phyloP scores from a whole-genome alignment of 116 monocot species.

The Trichopus zeylanicus region DNA sequence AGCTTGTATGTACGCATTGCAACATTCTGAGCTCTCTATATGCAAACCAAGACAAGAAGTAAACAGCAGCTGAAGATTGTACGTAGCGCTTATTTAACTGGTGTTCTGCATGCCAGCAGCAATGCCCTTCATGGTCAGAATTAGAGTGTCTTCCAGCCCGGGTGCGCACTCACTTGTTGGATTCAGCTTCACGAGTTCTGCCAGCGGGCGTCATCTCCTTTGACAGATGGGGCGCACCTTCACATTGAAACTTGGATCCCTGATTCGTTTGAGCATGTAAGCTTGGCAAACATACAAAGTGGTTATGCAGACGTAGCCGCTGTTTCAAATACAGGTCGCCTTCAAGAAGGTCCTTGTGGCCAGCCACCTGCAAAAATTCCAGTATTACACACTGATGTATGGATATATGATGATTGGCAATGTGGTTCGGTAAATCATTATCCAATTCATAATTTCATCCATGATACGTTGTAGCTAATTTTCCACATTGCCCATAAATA shows the following conservation, averaged over 20 bases:
- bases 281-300: slow-evolving; percentile 88
- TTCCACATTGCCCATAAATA: too few relatives aligned
- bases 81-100: slow-evolving; percentile 35
- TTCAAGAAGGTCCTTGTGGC: slow-evolving; percentile 85
- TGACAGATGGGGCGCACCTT: slow-evolving; percentile 70
- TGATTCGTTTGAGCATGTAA: slow-evolving; percentile 76
- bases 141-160: slow-evolving; percentile 90
- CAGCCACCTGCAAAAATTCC: slow-evolving; percentile 58
- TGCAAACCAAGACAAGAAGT: too few relatives aligned
- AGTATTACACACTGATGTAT: too few relatives aligned
- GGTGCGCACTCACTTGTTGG: slow-evolving; percentile 90
- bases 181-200: slow-evolving; percentile 83
- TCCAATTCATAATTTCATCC: too few relatives aligned
- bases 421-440: too few relatives aligned
- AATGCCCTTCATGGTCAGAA: slow-evolving; percentile 97
- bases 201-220: slow-evolving; percentile 49
- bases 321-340: slow-evolving; percentile 89
- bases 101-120: slow-evolving; percentile 98
- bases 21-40: too few relatives aligned
- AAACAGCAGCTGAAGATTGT: too few relatives aligned
- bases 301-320: slow-evolving; percentile 66
- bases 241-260: slow-evolving; percentile 68
- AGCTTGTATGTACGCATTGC: too few relatives aligned
- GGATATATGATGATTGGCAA: too few relatives aligned
- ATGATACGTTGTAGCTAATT: too few relatives aligned